These are phyloP conservation scores for Lagenidium sp. DNA, from an alignment of 352 stramenopile species.

Conservation along the genomic window DNA sequence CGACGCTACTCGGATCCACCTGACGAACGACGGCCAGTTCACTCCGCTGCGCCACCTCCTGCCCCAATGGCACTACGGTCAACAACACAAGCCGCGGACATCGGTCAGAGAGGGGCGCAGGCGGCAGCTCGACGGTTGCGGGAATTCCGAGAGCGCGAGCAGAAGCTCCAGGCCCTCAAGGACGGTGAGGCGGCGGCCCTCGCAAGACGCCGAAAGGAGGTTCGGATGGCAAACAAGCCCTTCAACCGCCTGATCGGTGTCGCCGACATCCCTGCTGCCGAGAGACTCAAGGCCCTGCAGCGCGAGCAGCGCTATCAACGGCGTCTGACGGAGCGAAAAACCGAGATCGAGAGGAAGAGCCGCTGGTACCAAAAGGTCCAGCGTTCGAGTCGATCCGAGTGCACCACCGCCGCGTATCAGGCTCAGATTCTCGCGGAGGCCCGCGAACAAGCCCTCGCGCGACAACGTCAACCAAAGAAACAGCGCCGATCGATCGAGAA, in stretches of 20 bases:
- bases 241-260: slow-evolving; percentile 33
- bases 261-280: slow-evolving; percentile 17
- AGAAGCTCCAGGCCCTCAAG: background rate
- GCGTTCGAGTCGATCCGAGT: background rate
- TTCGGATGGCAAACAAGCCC: slow-evolving; percentile 24
- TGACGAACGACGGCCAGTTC: background rate
- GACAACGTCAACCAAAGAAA: slow-evolving; percentile 1
- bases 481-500: slow-evolving; percentile 4
- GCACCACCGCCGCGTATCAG: slow-evolving; percentile 2
- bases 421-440: slow-evolving; percentile 8
- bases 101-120: background rate
- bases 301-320: slow-evolving; percentile 3
- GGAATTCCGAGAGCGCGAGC: slow-evolving; percentile 1
- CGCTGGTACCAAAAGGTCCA: slow-evolving; percentile 15
- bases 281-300: slow-evolving; percentile 20
- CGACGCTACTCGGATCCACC: background rate
- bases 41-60: background rate
- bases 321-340: background rate
- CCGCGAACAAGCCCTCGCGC: background rate
- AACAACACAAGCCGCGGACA: background rate
- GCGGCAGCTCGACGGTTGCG: slow-evolving; percentile 2
- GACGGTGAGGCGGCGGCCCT: slow-evolving; percentile 1
- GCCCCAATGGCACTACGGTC: background rate
- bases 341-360: background rate
- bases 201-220: slow-evolving; percentile 12